Percentiles rank a stretch among this genome's conserved stretches.
Evolutionary conservation across 495 filamentous ascomycete genomes (phyloP).

Genomic region (Cercophora newfieldiana): DNA sequence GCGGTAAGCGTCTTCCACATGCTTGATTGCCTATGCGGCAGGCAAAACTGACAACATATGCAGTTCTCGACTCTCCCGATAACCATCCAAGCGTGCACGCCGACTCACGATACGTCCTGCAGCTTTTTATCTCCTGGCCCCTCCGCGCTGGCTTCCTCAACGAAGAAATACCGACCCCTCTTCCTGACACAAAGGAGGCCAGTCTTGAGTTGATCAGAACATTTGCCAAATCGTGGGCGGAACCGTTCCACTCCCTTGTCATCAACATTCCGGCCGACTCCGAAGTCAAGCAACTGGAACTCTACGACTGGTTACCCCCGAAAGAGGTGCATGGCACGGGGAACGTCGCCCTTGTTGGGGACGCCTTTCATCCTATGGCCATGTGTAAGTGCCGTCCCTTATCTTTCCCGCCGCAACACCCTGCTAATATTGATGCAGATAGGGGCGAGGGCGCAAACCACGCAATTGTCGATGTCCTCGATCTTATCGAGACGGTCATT

Average conservation of each 20-base stretch:
- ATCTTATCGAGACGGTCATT: conserved; percentile 28
- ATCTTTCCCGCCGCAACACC: background rate
- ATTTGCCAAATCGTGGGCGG: conserved; percentile 54
- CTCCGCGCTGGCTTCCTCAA: conserved; percentile 30
- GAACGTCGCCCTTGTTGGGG: conserved; percentile 55
- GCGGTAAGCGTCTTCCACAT: conserved; percentile 25
- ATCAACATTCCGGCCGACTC: conserved; percentile 47
- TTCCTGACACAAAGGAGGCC: conserved; percentile 44
- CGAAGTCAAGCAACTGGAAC: conserved; percentile 49
- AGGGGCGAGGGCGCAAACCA: conserved; percentile 49
- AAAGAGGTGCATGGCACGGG: conserved; percentile 33
- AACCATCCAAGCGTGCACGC: conserved; percentile 16
- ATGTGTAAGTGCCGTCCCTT: conserved; percentile 52
- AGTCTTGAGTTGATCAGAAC: conserved; percentile 53
- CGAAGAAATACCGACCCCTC: conserved; percentile 24
- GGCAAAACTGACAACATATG: background rate
- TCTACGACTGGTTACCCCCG: conserved; percentile 57
- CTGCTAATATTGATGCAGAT: conserved; percentile 27
- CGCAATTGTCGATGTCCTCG: conserved; percentile 42
- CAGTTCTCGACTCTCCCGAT: conserved; percentile 38
- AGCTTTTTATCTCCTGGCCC: conserved; percentile 58
- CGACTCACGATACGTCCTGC: conserved; percentile 36
- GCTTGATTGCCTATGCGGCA: background rate
- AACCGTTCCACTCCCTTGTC: conserved; percentile 54
- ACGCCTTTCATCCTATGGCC: conserved; percentile 64